phyloP scores from a whole-genome alignment of 106 monocot genomes.

The Alisma plantagoaquatica region DNA sequence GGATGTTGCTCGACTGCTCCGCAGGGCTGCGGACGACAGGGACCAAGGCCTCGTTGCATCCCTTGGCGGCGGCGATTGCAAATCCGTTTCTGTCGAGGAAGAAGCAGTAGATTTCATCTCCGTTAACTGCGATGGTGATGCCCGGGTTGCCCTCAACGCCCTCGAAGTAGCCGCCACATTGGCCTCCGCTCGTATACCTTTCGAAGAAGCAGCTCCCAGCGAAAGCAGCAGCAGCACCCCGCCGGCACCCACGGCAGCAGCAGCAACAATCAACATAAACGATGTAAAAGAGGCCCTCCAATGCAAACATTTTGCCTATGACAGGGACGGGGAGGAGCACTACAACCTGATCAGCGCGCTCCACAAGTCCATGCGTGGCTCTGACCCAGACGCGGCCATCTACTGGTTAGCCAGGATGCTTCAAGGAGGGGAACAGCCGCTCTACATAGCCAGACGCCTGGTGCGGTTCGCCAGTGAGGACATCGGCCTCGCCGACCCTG shows the following conservation, averaged over 20 bases:
- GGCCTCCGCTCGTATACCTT: slow-evolving; percentile 15
- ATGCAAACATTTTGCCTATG: slow-evolving; percentile 70
- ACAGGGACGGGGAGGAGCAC: slow-evolving; percentile 76
- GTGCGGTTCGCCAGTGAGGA: slow-evolving; percentile 83
- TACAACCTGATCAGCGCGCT: slow-evolving; percentile 86
- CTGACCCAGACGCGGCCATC: slow-evolving; percentile 52
- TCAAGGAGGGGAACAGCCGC: slow-evolving; percentile 70
- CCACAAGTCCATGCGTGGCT: slow-evolving; percentile 81
- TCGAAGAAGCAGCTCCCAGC: too few species aligned
- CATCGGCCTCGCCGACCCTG: slow-evolving; percentile 62
- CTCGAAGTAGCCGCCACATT: slow-evolving; percentile 47
- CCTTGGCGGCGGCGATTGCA: slow-evolving; percentile 13
- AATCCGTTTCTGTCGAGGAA: slow-evolving; percentile 16
- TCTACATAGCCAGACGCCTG: slow-evolving; percentile 71
- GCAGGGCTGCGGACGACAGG: slow-evolving; percentile 28
- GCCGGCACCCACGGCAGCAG: too few species aligned
- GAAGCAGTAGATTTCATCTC: slow-evolving; percentile 54
- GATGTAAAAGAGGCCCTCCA: slow-evolving; percentile 69
- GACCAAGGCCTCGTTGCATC: slow-evolving; percentile 33
- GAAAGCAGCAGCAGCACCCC: too few species aligned
- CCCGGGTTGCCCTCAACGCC: slow-evolving; percentile 66
- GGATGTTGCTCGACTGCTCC: slow-evolving; percentile 24
- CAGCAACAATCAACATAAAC: neutral
- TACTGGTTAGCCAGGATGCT: slow-evolving; percentile 90
- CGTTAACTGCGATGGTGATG: slow-evolving; percentile 63